Evolutionary conservation across 495 filamentous ascomycete species (phyloP).

Genomic region (Cetradonia linearis): DNA sequence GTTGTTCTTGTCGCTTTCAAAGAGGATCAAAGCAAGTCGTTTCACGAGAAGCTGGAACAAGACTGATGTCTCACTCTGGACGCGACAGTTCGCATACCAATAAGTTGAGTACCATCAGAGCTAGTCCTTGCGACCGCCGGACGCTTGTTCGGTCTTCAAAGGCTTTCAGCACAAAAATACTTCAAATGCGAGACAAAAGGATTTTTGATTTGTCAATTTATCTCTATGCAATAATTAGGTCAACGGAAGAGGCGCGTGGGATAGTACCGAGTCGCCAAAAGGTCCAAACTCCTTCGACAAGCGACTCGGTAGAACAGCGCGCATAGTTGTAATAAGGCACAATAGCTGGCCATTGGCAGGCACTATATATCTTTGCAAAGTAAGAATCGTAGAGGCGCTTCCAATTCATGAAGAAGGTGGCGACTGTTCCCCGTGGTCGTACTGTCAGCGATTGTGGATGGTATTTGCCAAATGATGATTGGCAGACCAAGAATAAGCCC

Average conservation of each 20-base stretch:
- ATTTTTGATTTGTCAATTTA: not conserved
- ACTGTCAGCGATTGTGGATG: not conserved
- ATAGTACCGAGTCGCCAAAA: not conserved
- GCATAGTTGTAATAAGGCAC: not conserved
- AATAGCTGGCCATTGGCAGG: not conserved
- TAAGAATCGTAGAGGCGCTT: not conserved
- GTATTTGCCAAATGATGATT: not conserved
- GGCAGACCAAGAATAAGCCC: not conserved
- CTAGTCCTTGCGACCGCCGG: not conserved
- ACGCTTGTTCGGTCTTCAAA: not conserved
- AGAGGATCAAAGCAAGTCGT: not conserved
- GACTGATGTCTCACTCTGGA: not conserved
- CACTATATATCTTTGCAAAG: not conserved
- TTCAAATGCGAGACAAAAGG: not conserved
- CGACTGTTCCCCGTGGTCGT: not conserved
- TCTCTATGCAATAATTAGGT: not conserved
- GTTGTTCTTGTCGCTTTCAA: not conserved
- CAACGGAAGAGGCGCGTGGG: constrained; percentile 1
- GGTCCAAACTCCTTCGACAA: not conserved
- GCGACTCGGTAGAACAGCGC: not conserved
- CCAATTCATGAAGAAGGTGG: not conserved
- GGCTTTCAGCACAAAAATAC: not conserved
- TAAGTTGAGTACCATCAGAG: not conserved
- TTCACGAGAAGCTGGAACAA: not conserved
- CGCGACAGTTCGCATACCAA: not conserved